These are phyloP conservation scores for Physcomitrium patens DNA, from an alignment of 225 moss, liverwort and hornwort genomes.

Conservation along the genomic window DNA sequence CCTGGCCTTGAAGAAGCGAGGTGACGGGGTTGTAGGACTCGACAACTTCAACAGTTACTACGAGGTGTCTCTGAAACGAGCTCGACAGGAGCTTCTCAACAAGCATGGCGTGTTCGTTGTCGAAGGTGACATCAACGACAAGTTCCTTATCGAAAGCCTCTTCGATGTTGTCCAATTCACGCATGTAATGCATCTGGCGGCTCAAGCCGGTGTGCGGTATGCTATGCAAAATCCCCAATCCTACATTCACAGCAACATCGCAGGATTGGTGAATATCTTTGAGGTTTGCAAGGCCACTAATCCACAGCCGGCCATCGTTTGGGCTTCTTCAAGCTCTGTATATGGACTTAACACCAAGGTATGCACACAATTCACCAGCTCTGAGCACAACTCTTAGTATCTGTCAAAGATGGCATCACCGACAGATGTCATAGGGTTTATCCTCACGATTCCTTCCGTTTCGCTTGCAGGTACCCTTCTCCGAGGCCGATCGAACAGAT, in stretches of 20 bases:
- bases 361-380: not conserved
- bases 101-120: slow-evolving; percentile 47
- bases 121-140: slow-evolving; percentile 51
- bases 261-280: slow-evolving; percentile 40
- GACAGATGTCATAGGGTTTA: too few species aligned
- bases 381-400: not conserved
- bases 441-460: too few species aligned
- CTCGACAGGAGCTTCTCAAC: slow-evolving; percentile 41
- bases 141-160: slow-evolving; percentile 27
- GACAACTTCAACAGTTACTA: slow-evolving; percentile 55
- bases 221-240: slow-evolving; percentile 49
- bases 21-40: slow-evolving; percentile 49
- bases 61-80: slow-evolving; percentile 46
- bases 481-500: slow-evolving; percentile 44
- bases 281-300: slow-evolving; percentile 48
- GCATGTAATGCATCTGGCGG: slow-evolving; percentile 47
- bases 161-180: slow-evolving; percentile 47
- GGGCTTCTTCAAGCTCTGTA: slow-evolving; percentile 58
- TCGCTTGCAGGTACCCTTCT: slow-evolving; percentile 45
- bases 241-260: slow-evolving; percentile 47
- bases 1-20: slow-evolving; percentile 49
- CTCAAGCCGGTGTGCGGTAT: slow-evolving; percentile 43
- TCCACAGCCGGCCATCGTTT: slow-evolving; percentile 51
- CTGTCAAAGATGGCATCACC: not conserved
- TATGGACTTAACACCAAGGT: slow-evolving; percentile 57